Conservation (phyloP, 306 rosid genomes). For the Trichosanthes cucumerina region DNA sequence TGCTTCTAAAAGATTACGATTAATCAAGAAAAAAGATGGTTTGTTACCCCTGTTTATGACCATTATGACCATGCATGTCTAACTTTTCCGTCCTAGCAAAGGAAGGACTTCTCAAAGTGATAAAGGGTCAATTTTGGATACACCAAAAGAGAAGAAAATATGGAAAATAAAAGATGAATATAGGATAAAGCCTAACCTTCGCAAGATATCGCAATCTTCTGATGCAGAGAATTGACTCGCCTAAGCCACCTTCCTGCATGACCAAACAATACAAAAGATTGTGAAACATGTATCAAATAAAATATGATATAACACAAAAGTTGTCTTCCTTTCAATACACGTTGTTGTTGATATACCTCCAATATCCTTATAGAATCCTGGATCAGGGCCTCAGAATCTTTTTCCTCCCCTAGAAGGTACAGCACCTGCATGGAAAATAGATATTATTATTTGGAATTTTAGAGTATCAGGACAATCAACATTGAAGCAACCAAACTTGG, state of each 20-base stretch:
- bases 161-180: not conserved
- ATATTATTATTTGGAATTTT: not conserved
- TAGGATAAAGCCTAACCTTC: constrained; percentile 41
- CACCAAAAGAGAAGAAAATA: not conserved
- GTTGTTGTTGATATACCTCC: constrained; percentile 45
- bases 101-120: not conserved
- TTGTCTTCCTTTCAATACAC: constrained; percentile 8
- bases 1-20: not conserved
- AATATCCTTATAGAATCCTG: constrained; percentile 65
- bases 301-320: not conserved
- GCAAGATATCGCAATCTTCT: constrained; percentile 71
- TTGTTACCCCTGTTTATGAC: not conserved
- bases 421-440: constrained; percentile 46
- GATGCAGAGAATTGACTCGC: constrained; percentile 44
- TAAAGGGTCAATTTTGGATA: not conserved
- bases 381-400: constrained; percentile 59
- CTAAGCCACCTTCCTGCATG: constrained; percentile 60
- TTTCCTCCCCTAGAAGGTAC: constrained; percentile 66
- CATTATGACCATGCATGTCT: not conserved
- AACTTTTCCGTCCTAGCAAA: not conserved
- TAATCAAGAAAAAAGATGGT: too few relatives aligned
- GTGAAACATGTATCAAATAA: constrained; percentile 14
- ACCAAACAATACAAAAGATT: constrained; percentile 18
- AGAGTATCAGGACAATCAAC: not conserved
- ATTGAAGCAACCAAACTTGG: constrained; percentile 6